Conservation (phyloP, 371 early-diverging fungal species). For the Mucor velutinosus region DNA sequence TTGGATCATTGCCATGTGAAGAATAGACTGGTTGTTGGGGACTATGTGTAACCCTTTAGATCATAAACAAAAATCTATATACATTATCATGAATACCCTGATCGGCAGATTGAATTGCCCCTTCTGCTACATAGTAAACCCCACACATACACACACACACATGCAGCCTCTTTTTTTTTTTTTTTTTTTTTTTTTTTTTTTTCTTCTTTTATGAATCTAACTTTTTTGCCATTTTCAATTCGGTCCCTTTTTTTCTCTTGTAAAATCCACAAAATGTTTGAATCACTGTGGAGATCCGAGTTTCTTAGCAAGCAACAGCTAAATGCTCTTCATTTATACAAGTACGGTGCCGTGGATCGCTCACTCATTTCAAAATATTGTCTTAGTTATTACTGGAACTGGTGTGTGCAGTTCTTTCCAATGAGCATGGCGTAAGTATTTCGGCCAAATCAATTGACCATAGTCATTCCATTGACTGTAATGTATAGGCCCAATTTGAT, state of each 20-base stretch:
- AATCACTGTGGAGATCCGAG: conserved; percentile 32
- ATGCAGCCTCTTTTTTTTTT: neutral
- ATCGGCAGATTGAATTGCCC: conserved; percentile 13
- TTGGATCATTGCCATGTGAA: neutral
- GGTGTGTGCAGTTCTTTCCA: conserved; percentile 89
- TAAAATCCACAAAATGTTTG: conserved; percentile 22
- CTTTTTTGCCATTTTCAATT: conserved; percentile 7
- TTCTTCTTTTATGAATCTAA: conserved; percentile 1
- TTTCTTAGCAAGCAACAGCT: conserved; percentile 66
- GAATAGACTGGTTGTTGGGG: conserved; percentile 16
- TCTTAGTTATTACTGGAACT: conserved; percentile 89
- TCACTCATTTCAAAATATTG: conserved; percentile 84
- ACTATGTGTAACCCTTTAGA: conserved; percentile 8
- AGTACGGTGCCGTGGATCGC: conserved; percentile 82
- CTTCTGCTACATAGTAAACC: neutral
- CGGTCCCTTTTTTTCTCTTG: conserved; percentile 11
- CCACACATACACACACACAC: neutral
- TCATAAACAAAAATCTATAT: neutral
- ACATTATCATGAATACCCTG: neutral
- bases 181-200: too few relatives aligned
- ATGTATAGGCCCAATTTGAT: conserved; percentile 92
- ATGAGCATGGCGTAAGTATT: conserved; percentile 88
- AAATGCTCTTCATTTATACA: conserved; percentile 78
- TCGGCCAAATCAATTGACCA: too few relatives aligned
- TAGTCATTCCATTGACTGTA: neutral